Evolutionary conservation across 2,329 filamentous ascomycete species (phyloP).

Genomic region (Xylaria digitata): DNA sequence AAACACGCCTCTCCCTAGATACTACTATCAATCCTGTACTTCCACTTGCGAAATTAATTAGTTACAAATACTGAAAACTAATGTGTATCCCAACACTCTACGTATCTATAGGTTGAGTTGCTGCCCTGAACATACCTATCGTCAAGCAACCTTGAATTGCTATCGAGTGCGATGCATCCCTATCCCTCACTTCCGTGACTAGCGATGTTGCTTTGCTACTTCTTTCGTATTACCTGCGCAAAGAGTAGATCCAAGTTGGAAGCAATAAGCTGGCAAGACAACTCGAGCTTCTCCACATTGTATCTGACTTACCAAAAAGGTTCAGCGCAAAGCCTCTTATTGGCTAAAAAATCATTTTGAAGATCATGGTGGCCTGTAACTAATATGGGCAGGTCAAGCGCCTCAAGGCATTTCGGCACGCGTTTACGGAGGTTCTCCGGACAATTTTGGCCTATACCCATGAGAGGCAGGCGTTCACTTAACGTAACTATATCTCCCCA

Average conservation of each 20-base stretch:
- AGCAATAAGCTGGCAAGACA: background rate
- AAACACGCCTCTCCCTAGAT: too few species aligned
- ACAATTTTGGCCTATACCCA: conserved; percentile 26
- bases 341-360: conserved; percentile 7
- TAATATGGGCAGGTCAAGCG: conserved; percentile 32
- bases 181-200: background rate
- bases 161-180: background rate
- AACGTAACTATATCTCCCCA: conserved; percentile 13
- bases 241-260: background rate
- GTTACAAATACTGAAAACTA: too few species aligned
- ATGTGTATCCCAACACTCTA: background rate
- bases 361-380: conserved; percentile 17
- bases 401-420: conserved; percentile 10
- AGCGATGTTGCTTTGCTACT: background rate
- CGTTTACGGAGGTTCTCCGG: conserved; percentile 38
- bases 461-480: conserved; percentile 18
- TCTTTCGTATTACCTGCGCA: conserved; percentile 1
- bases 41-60: too few species aligned
- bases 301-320: conserved; percentile 6
- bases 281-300: conserved; percentile 13
- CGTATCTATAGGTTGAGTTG: background rate
- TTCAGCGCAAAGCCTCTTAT: conserved; percentile 8
- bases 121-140: background rate
- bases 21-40: too few species aligned
- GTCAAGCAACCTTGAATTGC: background rate